Conservation (phyloP, 768 basidiomycete genomes). For the Cantharellus cinnabarinus region DNA sequence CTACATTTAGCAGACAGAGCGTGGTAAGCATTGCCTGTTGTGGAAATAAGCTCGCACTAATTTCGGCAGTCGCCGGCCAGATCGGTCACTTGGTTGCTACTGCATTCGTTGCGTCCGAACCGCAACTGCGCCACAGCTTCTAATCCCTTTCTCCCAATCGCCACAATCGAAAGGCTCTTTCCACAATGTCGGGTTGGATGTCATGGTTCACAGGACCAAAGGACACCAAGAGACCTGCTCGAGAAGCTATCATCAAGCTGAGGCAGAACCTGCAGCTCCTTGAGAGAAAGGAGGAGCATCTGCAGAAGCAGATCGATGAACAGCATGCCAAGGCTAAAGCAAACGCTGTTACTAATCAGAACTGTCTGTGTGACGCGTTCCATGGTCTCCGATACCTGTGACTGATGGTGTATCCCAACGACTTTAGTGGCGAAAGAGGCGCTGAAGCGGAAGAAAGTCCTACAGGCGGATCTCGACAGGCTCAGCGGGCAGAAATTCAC, state of each 20-base stretch:
- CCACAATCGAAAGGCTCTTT: neutral
- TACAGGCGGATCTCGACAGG: constrained; percentile 69
- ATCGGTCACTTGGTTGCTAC: too few species aligned
- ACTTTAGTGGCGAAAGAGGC: constrained; percentile 64
- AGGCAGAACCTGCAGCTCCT: constrained; percentile 90
- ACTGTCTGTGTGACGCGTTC: constrained; percentile 36
- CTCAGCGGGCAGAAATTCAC: constrained; percentile 73
- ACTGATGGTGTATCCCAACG: too few species aligned
- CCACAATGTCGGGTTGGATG: constrained; percentile 36
- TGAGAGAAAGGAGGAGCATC: constrained; percentile 97
- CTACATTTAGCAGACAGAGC: too few species aligned
- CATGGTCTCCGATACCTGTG: neutral
- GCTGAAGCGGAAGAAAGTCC: constrained; percentile 80
- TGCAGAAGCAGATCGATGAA: constrained; percentile 92
- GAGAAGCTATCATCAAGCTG: constrained; percentile 83
- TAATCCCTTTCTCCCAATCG: too few species aligned
- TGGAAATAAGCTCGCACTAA: too few species aligned
- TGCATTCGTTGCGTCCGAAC: too few species aligned
- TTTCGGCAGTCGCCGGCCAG: too few species aligned
- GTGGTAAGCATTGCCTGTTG: too few species aligned
- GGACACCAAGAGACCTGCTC: constrained; percentile 65
- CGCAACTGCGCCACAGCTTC: too few species aligned
- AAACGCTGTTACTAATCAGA: constrained; percentile 85
- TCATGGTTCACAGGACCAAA: constrained; percentile 73
- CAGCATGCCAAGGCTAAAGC: constrained; percentile 79